Evolutionary conservation across 2,329 filamentous ascomycete genomes (phyloP).

Genomic region (Ramularia endophylla): DNA sequence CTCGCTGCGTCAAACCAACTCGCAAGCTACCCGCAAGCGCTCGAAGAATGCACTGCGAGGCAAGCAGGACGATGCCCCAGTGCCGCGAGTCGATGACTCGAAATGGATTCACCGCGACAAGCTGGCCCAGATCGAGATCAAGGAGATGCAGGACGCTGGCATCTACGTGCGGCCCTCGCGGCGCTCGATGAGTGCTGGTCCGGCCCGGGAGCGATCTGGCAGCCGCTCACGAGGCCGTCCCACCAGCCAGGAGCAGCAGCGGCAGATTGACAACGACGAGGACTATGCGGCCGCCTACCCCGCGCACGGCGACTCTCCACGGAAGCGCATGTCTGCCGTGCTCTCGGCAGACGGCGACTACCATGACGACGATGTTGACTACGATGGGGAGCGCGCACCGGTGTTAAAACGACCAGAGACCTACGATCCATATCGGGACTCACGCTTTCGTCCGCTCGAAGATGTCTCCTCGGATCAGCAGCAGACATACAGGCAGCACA

Average conservation of each 20-base stretch:
- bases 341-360: constrained; percentile 35
- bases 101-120: constrained; percentile 87
- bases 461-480: constrained; percentile 60
- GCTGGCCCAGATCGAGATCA: constrained; percentile 71
- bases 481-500: constrained; percentile 44
- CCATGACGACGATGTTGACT: constrained; percentile 1
- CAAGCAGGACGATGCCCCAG: constrained; percentile 10
- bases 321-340: constrained; percentile 25
- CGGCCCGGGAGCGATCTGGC: constrained; percentile 26
- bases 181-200: constrained; percentile 42
- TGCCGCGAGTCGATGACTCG: constrained; percentile 47
- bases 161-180: constrained; percentile 53
- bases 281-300: constrained; percentile 19
- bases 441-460: constrained; percentile 71
- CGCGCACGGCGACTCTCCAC: constrained; percentile 14
- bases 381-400: constrained; percentile 26
- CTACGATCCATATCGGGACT: constrained; percentile 45
- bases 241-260: constrained; percentile 19
- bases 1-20: constrained; percentile 18
- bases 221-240: constrained; percentile 12
- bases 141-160: constrained; percentile 73
- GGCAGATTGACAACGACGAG: constrained; percentile 17
- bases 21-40: constrained; percentile 21
- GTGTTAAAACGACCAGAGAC: constrained; percentile 20
- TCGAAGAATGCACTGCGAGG: constrained; percentile 24